Evolutionary conservation across 345 rosid genomes (phyloP).

Genomic region (Citrus maxima): DNA sequence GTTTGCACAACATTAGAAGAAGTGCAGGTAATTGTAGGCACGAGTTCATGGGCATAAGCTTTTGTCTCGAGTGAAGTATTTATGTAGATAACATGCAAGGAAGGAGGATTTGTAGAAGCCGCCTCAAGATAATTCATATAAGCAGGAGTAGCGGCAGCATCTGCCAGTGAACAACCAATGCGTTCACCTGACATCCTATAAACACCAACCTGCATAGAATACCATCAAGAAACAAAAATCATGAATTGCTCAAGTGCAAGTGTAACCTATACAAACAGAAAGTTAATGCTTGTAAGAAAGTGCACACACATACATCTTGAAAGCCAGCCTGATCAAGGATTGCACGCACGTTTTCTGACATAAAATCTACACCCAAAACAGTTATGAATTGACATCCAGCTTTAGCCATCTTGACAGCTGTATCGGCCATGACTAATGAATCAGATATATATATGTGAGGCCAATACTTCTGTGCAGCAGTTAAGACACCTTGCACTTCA

Average conservation of each 20-base stretch:
- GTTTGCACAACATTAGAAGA: conserved; percentile 96
- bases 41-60: conserved; percentile 93
- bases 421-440: conserved; percentile 96
- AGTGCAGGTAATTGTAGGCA: conserved; percentile 96
- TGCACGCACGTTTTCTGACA: conserved; percentile 97
- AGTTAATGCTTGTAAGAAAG: neutral
- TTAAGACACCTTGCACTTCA: conserved; percentile 95
- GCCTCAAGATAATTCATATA: conserved; percentile 73
- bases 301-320: conserved; percentile 42
- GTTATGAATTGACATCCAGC: conserved; percentile 86
- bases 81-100: conserved; percentile 86
- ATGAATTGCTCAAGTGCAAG: conserved; percentile 1
- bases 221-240: conserved; percentile 7
- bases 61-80: conserved; percentile 95
- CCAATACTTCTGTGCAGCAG: conserved; percentile 91
- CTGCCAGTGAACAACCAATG: conserved; percentile 96
- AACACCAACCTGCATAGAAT: conserved; percentile 68
- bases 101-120: conserved; percentile 64
- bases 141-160: conserved; percentile 86
- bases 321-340: conserved; percentile 96
- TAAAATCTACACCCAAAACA: conserved; percentile 95
- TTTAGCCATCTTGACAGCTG: conserved; percentile 90
- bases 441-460: conserved; percentile 91
- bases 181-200: conserved; percentile 90
- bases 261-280: neutral